phyloP scores from a whole-genome alignment of 1,284 basidiomycete genomes.

The Boletus holoroseus region DNA sequence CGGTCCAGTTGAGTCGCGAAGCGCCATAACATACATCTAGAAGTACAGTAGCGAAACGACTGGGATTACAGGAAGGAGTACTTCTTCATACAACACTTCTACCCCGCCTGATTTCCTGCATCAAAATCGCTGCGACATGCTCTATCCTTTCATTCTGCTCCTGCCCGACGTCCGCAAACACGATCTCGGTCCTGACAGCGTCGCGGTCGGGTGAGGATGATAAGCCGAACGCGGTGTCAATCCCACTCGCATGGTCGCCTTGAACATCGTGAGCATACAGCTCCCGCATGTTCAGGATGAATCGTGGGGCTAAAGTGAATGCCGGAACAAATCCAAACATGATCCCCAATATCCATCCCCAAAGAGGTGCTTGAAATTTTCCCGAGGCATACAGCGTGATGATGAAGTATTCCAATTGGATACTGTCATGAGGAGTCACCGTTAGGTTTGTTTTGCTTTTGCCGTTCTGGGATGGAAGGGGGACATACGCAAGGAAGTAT shows the following conservation, averaged over 20 bases:
- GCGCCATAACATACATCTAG: too few relatives aligned
- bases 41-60: too few relatives aligned
- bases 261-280: neutral
- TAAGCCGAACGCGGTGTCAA: neutral
- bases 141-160: neutral
- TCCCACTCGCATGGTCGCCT: neutral
- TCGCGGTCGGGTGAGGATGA: neutral
- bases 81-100: neutral
- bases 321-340: neutral
- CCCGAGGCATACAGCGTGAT: neutral
- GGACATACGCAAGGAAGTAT: neutral
- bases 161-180: neutral
- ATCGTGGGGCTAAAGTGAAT: neutral
- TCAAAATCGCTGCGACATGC: neutral
- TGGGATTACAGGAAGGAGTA: too few relatives aligned
- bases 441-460: neutral
- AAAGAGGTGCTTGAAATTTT: neutral
- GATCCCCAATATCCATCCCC: neutral
- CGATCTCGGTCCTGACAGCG: neutral
- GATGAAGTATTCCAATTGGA: neutral
- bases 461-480: neutral
- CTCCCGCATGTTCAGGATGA: neutral
- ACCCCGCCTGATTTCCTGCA: neutral
- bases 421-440: neutral
- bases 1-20: too few relatives aligned